Conservation (phyloP, 345 rosid genomes). For the Salix brachista region DNA sequence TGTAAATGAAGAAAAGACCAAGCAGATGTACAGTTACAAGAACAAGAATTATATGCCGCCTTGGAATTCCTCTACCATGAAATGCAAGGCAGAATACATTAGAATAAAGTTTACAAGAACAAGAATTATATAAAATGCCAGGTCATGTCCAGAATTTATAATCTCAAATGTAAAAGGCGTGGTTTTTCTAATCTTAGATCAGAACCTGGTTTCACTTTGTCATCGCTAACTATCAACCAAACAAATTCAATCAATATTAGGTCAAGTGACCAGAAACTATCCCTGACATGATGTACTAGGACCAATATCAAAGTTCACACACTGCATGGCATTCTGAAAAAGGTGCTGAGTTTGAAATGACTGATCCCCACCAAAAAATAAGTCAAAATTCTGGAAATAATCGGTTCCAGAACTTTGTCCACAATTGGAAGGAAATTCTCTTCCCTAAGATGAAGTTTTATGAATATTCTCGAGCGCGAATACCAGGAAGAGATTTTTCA, state of each 20-base stretch:
- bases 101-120: neutral
- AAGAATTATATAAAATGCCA: neutral
- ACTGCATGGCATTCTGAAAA: neutral
- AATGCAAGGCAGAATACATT: slow-evolving; percentile 10
- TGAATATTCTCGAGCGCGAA: neutral
- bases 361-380: neutral
- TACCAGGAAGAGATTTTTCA: neutral
- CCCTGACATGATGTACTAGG: neutral
- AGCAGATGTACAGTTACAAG: neutral
- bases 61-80: slow-evolving; percentile 91
- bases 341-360: neutral
- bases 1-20: neutral
- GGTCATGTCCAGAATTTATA: neutral
- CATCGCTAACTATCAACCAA: neutral
- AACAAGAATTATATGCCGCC: slow-evolving; percentile 27
- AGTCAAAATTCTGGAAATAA: neutral
- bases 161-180: neutral
- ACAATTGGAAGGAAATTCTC: neutral
- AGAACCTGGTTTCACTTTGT: neutral
- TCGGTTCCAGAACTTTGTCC: neutral
- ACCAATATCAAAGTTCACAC: neutral
- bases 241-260: neutral
- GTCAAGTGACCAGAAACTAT: neutral
- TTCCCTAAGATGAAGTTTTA: neutral
- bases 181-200: neutral